Evolutionary conservation across 768 basidiomycete genomes (phyloP).

Genomic region (Russula compacta): DNA sequence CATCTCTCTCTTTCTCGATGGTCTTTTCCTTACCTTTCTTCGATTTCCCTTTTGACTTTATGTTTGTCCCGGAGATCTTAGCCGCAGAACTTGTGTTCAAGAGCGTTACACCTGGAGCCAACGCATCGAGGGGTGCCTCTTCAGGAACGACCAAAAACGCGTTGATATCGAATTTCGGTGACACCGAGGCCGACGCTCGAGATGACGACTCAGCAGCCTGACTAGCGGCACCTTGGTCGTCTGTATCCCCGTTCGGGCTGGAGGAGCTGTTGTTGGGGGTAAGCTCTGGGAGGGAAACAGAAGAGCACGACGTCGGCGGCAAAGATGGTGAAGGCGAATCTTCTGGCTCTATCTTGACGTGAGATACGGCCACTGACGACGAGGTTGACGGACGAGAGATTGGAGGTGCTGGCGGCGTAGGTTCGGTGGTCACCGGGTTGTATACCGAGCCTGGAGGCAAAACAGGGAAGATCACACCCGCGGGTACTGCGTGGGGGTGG

Average conservation of each 20-base stretch:
- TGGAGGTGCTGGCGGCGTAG: slow-evolving; percentile 8
- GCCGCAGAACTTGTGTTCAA: background rate
- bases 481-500: slow-evolving; percentile 40
- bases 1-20: background rate
- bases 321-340: slow-evolving; percentile 17
- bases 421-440: slow-evolving; percentile 23
- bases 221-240: slow-evolving; percentile 2
- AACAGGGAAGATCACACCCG: slow-evolving; percentile 68
- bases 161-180: slow-evolving; percentile 14
- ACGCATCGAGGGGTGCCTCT: slow-evolving; percentile 18
- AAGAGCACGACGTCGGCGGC: slow-evolving; percentile 15
- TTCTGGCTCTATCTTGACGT: slow-evolving; percentile 13
- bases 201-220: background rate
- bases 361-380: slow-evolving; percentile 1
- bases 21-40: slow-evolving; percentile 19
- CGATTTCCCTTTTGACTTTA: slow-evolving; percentile 14
- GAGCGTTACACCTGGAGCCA: slow-evolving; percentile 19
- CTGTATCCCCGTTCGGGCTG: slow-evolving; percentile 18
- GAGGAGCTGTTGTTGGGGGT: slow-evolving; percentile 22
- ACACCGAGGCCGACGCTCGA: slow-evolving; percentile 2
- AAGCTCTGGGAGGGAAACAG: slow-evolving; percentile 18
- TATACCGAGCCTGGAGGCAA: slow-evolving; percentile 45
- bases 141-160: slow-evolving; percentile 19
- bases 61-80: background rate
- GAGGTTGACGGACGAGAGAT: slow-evolving; percentile 13